Evolutionary conservation across 2,329 filamentous ascomycete species (phyloP).

Genomic region (Lomentospora prolificans): DNA sequence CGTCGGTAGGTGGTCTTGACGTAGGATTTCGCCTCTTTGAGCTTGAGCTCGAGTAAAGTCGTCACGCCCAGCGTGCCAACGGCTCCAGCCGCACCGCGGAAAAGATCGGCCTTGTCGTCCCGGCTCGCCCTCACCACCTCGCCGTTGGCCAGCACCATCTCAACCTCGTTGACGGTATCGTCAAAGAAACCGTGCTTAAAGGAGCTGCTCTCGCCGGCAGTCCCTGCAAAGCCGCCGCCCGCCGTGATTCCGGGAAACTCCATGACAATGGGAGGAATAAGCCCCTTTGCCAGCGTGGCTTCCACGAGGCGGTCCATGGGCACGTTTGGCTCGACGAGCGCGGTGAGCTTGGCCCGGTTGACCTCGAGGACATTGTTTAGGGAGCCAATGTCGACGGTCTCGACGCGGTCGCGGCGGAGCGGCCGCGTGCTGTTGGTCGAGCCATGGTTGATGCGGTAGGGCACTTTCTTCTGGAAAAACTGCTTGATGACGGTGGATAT

Average conservation of each 20-base stretch:
- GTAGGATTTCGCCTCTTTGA: conserved; percentile 49
- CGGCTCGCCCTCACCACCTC: conserved; percentile 45
- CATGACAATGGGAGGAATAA: conserved; percentile 64
- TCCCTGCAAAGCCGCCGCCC: conserved; percentile 62
- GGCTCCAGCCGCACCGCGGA: conserved; percentile 55
- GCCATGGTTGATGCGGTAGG: conserved; percentile 69
- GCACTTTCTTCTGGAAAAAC: conserved; percentile 37
- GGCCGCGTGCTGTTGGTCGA: conserved; percentile 65
- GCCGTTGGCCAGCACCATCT: conserved; percentile 62
- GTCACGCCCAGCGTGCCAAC: conserved; percentile 60
- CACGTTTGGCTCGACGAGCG: conserved; percentile 66
- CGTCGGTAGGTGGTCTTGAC: conserved; percentile 56
- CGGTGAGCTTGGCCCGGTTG: conserved; percentile 42
- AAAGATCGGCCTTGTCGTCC: conserved; percentile 42
- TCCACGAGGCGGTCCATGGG: conserved; percentile 64
- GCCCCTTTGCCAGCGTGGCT: conserved; percentile 51
- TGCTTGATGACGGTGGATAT: conserved; percentile 37
- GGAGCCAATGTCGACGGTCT: conserved; percentile 52
- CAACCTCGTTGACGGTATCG: conserved; percentile 50
- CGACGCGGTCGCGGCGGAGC: conserved; percentile 28
- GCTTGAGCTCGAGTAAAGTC: conserved; percentile 54
- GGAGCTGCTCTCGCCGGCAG: conserved; percentile 59
- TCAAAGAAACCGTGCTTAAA: conserved; percentile 67
- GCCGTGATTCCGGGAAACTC: conserved; percentile 69
- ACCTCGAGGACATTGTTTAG: conserved; percentile 56